These are phyloP conservation scores for Aulographum hederae DNA, from an alignment of 2,329 filamentous ascomycete species.

Conservation along the genomic window DNA sequence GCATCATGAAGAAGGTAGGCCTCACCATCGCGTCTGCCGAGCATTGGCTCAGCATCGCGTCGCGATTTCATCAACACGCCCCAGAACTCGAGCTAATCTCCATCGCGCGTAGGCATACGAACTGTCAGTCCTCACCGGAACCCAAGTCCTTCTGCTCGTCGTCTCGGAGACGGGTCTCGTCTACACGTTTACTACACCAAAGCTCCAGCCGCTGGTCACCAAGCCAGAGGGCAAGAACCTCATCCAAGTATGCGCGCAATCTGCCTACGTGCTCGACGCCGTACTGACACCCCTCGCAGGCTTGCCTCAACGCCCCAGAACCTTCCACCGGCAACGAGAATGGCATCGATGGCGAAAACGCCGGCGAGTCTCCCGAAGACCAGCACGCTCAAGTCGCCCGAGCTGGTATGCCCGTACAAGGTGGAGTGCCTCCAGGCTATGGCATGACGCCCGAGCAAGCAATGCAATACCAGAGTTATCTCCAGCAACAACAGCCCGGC, in stretches of 20 bases:
- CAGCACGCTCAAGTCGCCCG: constrained; percentile 57
- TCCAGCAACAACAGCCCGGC: constrained; percentile 46
- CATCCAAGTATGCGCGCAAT: constrained; percentile 92
- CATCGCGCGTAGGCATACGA: constrained; percentile 63
- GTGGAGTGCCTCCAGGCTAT: constrained; percentile 34
- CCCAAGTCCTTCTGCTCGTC: constrained; percentile 88
- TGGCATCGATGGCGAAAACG: constrained; percentile 29
- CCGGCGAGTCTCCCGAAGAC: constrained; percentile 80
- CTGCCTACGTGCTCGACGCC: constrained; percentile 3
- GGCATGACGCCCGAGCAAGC: constrained; percentile 49
- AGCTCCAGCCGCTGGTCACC: constrained; percentile 92
- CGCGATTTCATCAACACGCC: constrained; percentile 12
- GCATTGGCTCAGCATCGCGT: constrained; percentile 7
- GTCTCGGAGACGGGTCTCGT: constrained; percentile 95
- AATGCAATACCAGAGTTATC: constrained; percentile 72
- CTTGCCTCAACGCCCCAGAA: constrained; percentile 91
- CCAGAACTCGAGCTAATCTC: constrained; percentile 9
- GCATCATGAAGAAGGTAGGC: constrained; percentile 99
- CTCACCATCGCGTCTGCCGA: constrained; percentile 1
- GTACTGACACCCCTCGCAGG: constrained; percentile 32
- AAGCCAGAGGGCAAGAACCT: constrained; percentile 98
- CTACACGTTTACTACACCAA: constrained; percentile 96
- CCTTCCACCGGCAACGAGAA: constrained; percentile 59
- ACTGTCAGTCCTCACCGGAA: constrained; percentile 89
- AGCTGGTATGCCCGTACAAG: constrained; percentile 37